Conservation (phyloP, 2,329 filamentous ascomycete species). For the Helminthosporium solani region DNA sequence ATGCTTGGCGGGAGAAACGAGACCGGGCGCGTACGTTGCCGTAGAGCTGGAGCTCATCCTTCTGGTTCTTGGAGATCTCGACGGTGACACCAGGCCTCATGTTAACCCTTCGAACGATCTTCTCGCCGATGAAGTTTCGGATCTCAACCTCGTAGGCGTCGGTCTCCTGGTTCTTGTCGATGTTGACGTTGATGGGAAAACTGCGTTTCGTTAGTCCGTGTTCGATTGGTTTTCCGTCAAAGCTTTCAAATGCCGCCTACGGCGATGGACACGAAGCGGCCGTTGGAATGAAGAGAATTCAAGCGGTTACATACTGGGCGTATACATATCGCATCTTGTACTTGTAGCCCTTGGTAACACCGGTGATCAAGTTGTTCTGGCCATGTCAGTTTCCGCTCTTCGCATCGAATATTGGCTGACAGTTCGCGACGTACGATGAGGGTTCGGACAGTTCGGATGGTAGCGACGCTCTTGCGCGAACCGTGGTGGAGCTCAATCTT, state of each 20-base stretch:
- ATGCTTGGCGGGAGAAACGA: constrained; percentile 1
- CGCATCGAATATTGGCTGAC: not conserved
- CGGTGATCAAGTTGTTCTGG: constrained; percentile 89
- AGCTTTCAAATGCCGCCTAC: not conserved
- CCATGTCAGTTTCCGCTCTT: constrained; percentile 22
- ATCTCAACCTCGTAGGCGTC: constrained; percentile 92
- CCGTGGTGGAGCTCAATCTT: constrained; percentile 99
- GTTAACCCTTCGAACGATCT: constrained; percentile 89
- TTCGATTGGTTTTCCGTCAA: no score
- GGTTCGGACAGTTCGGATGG: constrained; percentile 95
- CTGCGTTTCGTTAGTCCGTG: constrained; percentile 20
- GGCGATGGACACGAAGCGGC: not conserved
- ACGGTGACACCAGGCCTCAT: constrained; percentile 92
- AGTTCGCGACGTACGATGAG: constrained; percentile 63
- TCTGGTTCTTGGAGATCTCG: constrained; percentile 84
- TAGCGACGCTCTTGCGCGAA: constrained; percentile 94
- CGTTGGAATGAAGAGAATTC: not conserved
- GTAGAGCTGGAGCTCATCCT: constrained; percentile 92
- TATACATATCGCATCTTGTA: constrained; percentile 99
- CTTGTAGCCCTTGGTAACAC: constrained; percentile 98
- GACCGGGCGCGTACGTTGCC: constrained; percentile 63
- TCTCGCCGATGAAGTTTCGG: constrained; percentile 79
- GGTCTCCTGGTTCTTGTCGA: constrained; percentile 93
- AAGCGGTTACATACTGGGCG: constrained; percentile 61
- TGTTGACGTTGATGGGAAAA: constrained; percentile 99